phyloP scores from a whole-genome alignment of 2,329 filamentous ascomycete genomes.

The Thermoascus crustaceus region DNA sequence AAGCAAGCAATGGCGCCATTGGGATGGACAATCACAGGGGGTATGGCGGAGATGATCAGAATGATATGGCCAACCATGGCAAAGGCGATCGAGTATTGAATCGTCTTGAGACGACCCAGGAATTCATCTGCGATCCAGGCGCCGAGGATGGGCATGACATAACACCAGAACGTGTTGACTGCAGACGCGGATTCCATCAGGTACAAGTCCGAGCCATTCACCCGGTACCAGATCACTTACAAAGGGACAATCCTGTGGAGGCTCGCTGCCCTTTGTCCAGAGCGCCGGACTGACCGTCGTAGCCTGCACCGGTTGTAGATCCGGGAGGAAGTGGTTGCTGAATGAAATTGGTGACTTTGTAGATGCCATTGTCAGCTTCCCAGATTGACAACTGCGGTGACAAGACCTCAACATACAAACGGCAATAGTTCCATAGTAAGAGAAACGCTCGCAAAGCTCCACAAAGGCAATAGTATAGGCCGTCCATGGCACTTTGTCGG shows the following conservation, averaged over 20 bases:
- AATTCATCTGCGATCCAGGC: slow-evolving; percentile 62
- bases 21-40: slow-evolving; percentile 51
- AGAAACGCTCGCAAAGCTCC: slow-evolving; percentile 52
- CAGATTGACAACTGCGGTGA: no score
- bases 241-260: slow-evolving; percentile 45
- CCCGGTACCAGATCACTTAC: slow-evolving; percentile 49
- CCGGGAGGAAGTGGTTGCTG: slow-evolving; percentile 23
- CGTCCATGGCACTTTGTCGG: slow-evolving; percentile 47
- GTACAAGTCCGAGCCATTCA: not conserved
- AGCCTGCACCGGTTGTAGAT: slow-evolving; percentile 19
- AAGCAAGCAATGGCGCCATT: slow-evolving; percentile 56
- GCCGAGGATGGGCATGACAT: slow-evolving; percentile 52
- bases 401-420: slow-evolving; percentile 28
- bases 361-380: not conserved
- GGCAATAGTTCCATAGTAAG: slow-evolving; percentile 45
- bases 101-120: slow-evolving; percentile 62
- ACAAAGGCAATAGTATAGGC: slow-evolving; percentile 51
- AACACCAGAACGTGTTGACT: slow-evolving; percentile 56
- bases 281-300: slow-evolving; percentile 29
- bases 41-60: slow-evolving; percentile 58
- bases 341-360: slow-evolving; percentile 48
- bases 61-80: slow-evolving; percentile 62
- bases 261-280: slow-evolving; percentile 37
- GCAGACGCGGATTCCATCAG: not conserved
- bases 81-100: slow-evolving; percentile 56